A percentile compares a stretch with the other conserved stretches of the same genome.
Conservation (phyloP, 441 rosid species). For the Erodium trifolium region DNA sequence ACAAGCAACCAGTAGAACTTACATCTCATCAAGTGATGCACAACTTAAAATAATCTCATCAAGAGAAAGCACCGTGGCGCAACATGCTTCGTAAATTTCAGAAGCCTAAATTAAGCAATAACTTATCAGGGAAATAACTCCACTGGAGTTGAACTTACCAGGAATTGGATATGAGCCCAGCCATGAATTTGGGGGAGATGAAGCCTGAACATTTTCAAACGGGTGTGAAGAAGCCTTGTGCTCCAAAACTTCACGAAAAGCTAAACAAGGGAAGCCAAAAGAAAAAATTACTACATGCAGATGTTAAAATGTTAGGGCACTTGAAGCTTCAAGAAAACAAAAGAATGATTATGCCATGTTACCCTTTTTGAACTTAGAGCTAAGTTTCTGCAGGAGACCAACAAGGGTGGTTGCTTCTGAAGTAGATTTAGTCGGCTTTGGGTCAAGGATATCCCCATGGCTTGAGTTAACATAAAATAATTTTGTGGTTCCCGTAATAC, state of each 20-base stretch:
- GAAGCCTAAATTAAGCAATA: background rate
- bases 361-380: constrained; percentile 95
- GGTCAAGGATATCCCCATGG: constrained; percentile 65
- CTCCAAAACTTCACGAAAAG: constrained; percentile 92
- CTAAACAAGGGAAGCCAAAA: constrained; percentile 33
- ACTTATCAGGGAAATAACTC: background rate
- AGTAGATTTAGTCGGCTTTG: constrained; percentile 68
- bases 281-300: constrained; percentile 8
- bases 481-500: constrained; percentile 84
- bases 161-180: constrained; percentile 71
- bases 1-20: background rate
- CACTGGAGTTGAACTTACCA: constrained; percentile 41
- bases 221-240: constrained; percentile 95
- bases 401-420: constrained; percentile 80
- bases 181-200: constrained; percentile 94
- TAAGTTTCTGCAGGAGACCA: constrained; percentile 86
- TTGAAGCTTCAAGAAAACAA: background rate
- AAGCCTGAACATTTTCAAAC: constrained; percentile 92
- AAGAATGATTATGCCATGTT: constrained; percentile 1
- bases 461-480: constrained; percentile 86
- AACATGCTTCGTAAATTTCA: background rate
- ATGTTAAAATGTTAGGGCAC: background rate
- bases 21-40: too few relatives aligned
- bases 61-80: too few relatives aligned
- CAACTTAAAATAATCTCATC: too few relatives aligned